phyloP scores from a whole-genome alignment of 2,329 filamentous ascomycete genomes.

The Clonostachys rhizophaga region DNA sequence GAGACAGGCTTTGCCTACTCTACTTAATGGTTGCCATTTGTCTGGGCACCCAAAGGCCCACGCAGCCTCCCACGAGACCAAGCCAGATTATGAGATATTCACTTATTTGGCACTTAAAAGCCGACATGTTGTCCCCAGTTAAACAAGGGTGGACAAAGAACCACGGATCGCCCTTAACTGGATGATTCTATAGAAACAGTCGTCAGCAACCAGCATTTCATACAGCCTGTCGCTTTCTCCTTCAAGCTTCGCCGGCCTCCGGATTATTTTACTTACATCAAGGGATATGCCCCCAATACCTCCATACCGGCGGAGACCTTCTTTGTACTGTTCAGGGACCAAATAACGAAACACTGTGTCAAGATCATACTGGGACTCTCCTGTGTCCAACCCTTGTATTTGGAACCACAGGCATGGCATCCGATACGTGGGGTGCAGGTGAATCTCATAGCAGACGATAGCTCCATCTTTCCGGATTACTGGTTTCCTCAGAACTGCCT shows the following conservation, averaged over 20 bases:
- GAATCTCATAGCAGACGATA: slow-evolving; percentile 66
- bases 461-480: slow-evolving; percentile 23
- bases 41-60: slow-evolving; percentile 73
- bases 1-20: not conserved
- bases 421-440: slow-evolving; percentile 70
- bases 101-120: slow-evolving; percentile 55
- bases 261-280: slow-evolving; percentile 54
- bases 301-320: slow-evolving; percentile 54
- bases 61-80: slow-evolving; percentile 75
- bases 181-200: slow-evolving; percentile 65
- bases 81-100: slow-evolving; percentile 86
- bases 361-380: slow-evolving; percentile 54
- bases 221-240: slow-evolving; percentile 2
- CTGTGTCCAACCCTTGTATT: slow-evolving; percentile 51
- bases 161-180: slow-evolving; percentile 68
- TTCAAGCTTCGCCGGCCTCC: slow-evolving; percentile 1
- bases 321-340: slow-evolving; percentile 62
- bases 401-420: slow-evolving; percentile 75
- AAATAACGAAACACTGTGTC: slow-evolving; percentile 68
- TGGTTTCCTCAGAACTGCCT: slow-evolving; percentile 31
- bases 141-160: slow-evolving; percentile 95
- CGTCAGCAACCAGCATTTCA: slow-evolving; percentile 5
- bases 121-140: slow-evolving; percentile 74
- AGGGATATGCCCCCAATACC: slow-evolving; percentile 71
- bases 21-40: slow-evolving; percentile 56